Conservation (phyloP, 176 grass and related monocot genomes). For the Alopecurus myosuroides region DNA sequence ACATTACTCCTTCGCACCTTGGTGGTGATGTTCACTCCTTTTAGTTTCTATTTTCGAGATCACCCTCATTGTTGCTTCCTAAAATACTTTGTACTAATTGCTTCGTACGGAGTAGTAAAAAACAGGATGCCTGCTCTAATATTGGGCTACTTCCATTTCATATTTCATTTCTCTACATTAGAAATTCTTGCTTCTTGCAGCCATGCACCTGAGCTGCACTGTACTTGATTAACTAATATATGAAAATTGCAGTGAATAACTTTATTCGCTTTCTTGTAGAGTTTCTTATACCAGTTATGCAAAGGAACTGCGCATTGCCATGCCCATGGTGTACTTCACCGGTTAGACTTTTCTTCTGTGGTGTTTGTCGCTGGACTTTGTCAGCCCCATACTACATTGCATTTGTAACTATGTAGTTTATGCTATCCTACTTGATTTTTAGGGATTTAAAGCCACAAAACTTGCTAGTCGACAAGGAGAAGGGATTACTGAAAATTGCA, state of each 20-base stretch:
- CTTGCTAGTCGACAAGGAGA: conserved; percentile 86
- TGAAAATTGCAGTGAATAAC: neutral
- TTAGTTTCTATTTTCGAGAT: neutral
- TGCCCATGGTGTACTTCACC: conserved; percentile 86
- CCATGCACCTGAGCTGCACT: neutral
- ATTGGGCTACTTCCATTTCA: neutral
- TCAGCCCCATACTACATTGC: neutral
- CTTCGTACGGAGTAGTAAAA: neutral
- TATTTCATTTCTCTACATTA: neutral
- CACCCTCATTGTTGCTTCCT: neutral
- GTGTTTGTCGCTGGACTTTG: neutral
- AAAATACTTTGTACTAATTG: neutral
- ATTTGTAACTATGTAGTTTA: neutral
- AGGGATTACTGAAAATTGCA: conserved; percentile 87
- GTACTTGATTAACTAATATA: neutral
- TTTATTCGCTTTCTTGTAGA: conserved; percentile 35
- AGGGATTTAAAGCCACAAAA: conserved; percentile 97
- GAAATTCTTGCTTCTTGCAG: neutral
- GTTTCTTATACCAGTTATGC: conserved; percentile 77
- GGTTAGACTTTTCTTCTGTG: conserved; percentile 31
- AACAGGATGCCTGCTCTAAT: neutral
- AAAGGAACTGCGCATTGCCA: conserved; percentile 93
- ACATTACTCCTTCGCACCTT: neutral
- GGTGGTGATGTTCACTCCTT: neutral
- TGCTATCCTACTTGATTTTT: neutral